These are phyloP conservation scores for Ambrosia artemisiifolia DNA, from an alignment of 129 eudicot species.

Conservation along the genomic window DNA sequence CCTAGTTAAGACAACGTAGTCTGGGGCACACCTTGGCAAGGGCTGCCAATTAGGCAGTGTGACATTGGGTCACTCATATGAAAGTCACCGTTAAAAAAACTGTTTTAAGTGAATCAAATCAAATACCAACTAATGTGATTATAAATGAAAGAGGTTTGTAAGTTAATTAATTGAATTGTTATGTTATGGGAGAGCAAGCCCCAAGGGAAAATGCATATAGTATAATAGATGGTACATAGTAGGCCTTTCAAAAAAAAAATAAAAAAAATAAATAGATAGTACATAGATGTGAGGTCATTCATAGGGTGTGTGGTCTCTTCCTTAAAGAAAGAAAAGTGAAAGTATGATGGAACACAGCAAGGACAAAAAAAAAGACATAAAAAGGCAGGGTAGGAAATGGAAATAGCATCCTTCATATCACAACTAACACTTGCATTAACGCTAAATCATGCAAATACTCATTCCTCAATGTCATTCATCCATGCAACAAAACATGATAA, in stretches of 20 bases:
- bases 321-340: slow-evolving; percentile 20
- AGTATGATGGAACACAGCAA: slow-evolving; percentile 25
- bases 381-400: not conserved
- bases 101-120: no score
- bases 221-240: no score
- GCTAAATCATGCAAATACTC: slow-evolving; percentile 24
- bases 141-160: not conserved
- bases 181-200: slow-evolving; percentile 10
- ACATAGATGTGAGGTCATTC: slow-evolving; percentile 37
- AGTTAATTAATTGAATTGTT: not conserved
- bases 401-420: not conserved
- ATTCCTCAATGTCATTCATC: slow-evolving; percentile 4
- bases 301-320: slow-evolving; percentile 36
- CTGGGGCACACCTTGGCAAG: no score
- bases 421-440: slow-evolving; percentile 25
- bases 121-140: not conserved
- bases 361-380: slow-evolving; percentile 19
- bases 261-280: not conserved
- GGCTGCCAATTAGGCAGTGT: no score
- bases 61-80: no score
- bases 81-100: no score
- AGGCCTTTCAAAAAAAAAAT: no score
- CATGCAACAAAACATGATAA: slow-evolving; percentile 5
- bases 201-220: slow-evolving; percentile 26
- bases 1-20: no score